These are phyloP conservation scores for Macrolepiota albuminosa DNA, from an alignment of 768 basidiomycete species.

Conservation along the genomic window DNA sequence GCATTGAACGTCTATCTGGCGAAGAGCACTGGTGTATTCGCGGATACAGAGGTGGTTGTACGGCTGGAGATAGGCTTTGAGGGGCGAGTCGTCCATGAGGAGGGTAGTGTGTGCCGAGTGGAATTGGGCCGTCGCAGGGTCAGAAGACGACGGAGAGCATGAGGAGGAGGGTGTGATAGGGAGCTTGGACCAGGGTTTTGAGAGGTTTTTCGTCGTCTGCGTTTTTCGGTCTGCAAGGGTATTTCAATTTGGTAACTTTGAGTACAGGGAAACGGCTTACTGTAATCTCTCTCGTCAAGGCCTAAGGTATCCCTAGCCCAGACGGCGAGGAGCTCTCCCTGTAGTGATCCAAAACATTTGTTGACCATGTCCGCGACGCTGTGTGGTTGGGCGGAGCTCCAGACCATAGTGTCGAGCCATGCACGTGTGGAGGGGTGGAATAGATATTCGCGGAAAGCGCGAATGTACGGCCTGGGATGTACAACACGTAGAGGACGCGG, in stretches of 20 bases:
- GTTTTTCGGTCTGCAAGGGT: constrained; percentile 33
- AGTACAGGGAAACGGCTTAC: constrained; percentile 38
- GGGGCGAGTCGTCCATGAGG: constrained; percentile 52
- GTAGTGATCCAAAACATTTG: constrained; percentile 45
- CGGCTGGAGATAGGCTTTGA: constrained; percentile 62
- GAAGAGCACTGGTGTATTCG: constrained; percentile 47
- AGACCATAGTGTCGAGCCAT: constrained; percentile 85
- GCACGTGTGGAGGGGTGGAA: constrained; percentile 52
- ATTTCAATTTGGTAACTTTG: background rate
- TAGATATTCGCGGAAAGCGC: constrained; percentile 56
- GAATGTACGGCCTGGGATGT: constrained; percentile 46
- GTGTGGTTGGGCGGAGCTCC: constrained; percentile 83
- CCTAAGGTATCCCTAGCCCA: constrained; percentile 84
- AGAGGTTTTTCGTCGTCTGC: constrained; percentile 71
- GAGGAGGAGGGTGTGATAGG: constrained; percentile 3
- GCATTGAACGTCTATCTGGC: constrained; percentile 11
- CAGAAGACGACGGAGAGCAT: background rate
- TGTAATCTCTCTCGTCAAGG: constrained; percentile 51
- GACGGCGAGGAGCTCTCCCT: constrained; percentile 46
- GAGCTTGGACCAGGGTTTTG: constrained; percentile 55
- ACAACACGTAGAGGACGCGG: constrained; percentile 31
- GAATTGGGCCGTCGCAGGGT: constrained; percentile 2
- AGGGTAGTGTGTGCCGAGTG: constrained; percentile 45
- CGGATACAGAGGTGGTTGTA: constrained; percentile 77
- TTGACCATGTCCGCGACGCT: constrained; percentile 57